These are phyloP conservation scores for Ascochyta pisi DNA, from an alignment of 2,329 filamentous ascomycete genomes.

Conservation along the genomic window DNA sequence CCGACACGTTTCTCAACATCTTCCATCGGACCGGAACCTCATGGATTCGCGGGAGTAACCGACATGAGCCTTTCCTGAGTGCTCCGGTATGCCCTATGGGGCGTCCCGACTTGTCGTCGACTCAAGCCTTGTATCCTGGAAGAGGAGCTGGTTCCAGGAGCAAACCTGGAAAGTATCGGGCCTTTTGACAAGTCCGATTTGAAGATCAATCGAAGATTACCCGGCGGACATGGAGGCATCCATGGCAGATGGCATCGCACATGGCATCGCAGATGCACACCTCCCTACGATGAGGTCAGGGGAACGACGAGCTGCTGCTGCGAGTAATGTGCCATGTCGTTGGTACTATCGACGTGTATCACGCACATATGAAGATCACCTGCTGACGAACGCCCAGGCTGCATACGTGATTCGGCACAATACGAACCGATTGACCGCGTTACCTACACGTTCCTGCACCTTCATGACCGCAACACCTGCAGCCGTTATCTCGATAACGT, in stretches of 20 bases:
- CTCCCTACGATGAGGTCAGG: neutral
- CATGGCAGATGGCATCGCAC: neutral
- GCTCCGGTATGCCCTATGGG: conserved; percentile 1
- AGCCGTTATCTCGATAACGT: neutral
- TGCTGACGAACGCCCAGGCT: conserved; percentile 3
- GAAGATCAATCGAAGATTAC: conserved; percentile 8
- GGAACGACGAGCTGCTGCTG: neutral
- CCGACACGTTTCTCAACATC: conserved; percentile 14
- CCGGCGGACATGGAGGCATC: conserved; percentile 2
- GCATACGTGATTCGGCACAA: conserved; percentile 1
- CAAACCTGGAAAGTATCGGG: neutral
- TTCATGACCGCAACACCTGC: neutral
- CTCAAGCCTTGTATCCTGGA: neutral
- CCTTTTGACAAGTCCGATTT: conserved; percentile 2
- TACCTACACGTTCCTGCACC: neutral
- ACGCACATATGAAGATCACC: neutral
- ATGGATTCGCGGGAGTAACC: conserved; percentile 11
- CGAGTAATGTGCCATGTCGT: conserved; percentile 5
- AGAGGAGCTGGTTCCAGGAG: conserved; percentile 6
- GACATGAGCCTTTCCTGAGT: neutral
- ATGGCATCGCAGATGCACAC: neutral
- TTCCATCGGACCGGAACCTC: conserved; percentile 5
- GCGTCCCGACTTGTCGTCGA: neutral
- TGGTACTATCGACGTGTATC: neutral
- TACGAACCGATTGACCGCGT: neutral